Conservation (phyloP, 371 early-diverging fungal species). For the Apophysomyces elegans region DNA sequence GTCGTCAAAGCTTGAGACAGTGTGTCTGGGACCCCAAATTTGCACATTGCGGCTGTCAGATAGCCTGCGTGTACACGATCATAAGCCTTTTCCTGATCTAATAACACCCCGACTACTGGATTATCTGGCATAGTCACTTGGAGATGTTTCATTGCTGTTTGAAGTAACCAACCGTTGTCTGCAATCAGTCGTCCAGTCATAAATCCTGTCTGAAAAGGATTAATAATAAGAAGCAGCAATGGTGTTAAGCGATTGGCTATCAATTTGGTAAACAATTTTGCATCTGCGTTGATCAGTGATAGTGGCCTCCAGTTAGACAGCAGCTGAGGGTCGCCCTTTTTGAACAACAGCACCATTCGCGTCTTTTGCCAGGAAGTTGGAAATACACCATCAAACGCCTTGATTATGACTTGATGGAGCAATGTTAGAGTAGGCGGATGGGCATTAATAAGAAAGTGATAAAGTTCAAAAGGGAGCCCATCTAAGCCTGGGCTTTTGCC, state of each 20-base stretch:
- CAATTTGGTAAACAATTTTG: too few relatives aligned
- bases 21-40: constrained; percentile 10
- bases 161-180: constrained; percentile 14
- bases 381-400: too few relatives aligned
- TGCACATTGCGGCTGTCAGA: neutral
- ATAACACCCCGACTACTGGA: neutral
- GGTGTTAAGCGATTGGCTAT: neutral
- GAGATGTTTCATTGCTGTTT: neutral
- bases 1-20: neutral
- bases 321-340: neutral
- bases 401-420: too few relatives aligned
- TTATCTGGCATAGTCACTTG: neutral
- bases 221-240: constrained; percentile 6
- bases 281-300: constrained; percentile 11
- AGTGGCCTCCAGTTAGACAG: constrained; percentile 37
- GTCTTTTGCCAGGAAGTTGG: too few relatives aligned
- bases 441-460: too few relatives aligned
- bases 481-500: too few relatives aligned
- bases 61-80: constrained; percentile 32
- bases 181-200: constrained; percentile 16
- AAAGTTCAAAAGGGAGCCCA: too few relatives aligned
- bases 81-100: constrained; percentile 27
- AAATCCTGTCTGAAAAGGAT: constrained; percentile 25
- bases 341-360: too few relatives aligned
- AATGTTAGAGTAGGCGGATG: too few relatives aligned